Base-by-base conservation (phyloP, 768 basidiomycete genomes). In the Pulveroboletus sp. region DNA sequence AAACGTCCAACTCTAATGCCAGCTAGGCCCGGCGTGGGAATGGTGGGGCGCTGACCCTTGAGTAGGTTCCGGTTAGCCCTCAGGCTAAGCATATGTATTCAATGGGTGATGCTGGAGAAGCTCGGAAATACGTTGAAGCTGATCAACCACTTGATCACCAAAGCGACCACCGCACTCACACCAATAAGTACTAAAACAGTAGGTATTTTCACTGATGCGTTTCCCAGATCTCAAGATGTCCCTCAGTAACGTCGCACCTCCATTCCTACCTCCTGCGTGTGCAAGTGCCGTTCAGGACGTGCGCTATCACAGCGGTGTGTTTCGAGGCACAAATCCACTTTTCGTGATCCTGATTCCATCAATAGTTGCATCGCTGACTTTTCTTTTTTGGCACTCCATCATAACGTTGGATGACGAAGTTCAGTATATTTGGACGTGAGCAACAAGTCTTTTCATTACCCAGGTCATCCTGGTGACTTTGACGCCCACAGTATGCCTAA, bases 381-480 rank as follows among this genome's bases (percentile, higher is more conserved):
- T 61, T 32, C 26, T 61, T 11, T 29, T 56, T 16, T 61, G 59
- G 56, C 20, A 43, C 27, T 34, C 29, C 10, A 5, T 62, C 9
- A 7, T 53, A 13, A 59, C 51, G 8, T 29, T 64, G 1, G 54
- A 53, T 17, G 42, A 64, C 13, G 62, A 64, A 40, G 45, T 56
- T 31, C 32, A 44, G 0, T 62, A 47, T 17, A 47, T 67, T 27
- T 62, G 53, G 65, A 38, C 39, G 55, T 70, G 20, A 58, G 68
- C 12, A 29, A 29, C 27, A 12, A 6, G 6, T 12, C 6, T 29
- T 12, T 12, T 29, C 27, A 29, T 29, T 12, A 6, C 12, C 12
- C 27, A 29, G 27, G 12, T 29, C 11, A 6, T 29, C 27, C 12
- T 29, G 12, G 27, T 29, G 27, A 6, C 12, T 29, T 29, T 12